Conservation (phyloP, 192 early-diverging fungal genomes). For the Kickxella alabastrina region DNA sequence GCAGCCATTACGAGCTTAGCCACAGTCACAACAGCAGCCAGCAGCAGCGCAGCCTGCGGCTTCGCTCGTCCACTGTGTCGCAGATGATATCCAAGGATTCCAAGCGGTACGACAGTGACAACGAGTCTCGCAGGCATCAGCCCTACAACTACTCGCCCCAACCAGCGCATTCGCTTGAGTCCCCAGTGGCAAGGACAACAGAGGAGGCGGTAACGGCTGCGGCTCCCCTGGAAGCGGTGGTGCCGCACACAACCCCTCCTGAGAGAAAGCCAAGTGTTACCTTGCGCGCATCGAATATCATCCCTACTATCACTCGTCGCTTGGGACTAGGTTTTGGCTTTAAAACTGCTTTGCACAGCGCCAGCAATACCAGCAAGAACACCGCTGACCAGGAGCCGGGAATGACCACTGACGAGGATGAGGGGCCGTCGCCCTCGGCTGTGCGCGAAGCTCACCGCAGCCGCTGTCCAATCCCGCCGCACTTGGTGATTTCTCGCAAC, state of each 20-base stretch:
- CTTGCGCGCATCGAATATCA: conserved; percentile 37
- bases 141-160: too few relatives aligned
- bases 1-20: conserved; percentile 4
- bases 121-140: neutral
- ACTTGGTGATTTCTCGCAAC: conserved; percentile 19
- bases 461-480: conserved; percentile 32
- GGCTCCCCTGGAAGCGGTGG: too few relatives aligned
- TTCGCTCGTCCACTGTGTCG: conserved; percentile 42
- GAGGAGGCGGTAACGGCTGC: too few relatives aligned
- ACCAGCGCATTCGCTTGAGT: too few relatives aligned
- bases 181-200: too few relatives aligned
- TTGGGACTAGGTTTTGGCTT: conserved; percentile 46
- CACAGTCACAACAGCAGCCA: conserved; percentile 2
- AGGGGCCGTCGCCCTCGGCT: neutral
- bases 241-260: neutral
- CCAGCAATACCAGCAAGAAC: conserved; percentile 6
- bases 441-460: neutral
- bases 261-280: conserved; percentile 25
- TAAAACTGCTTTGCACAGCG: conserved; percentile 10
- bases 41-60: conserved; percentile 18
- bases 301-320: conserved; percentile 40
- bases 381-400: neutral
- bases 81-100: conserved; percentile 10
- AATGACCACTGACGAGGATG: conserved; percentile 14
- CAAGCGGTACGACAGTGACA: neutral